Evolutionary conservation across 805 yeast genomes (phyloP).

Genomic region (Saturnispora sekii): DNA sequence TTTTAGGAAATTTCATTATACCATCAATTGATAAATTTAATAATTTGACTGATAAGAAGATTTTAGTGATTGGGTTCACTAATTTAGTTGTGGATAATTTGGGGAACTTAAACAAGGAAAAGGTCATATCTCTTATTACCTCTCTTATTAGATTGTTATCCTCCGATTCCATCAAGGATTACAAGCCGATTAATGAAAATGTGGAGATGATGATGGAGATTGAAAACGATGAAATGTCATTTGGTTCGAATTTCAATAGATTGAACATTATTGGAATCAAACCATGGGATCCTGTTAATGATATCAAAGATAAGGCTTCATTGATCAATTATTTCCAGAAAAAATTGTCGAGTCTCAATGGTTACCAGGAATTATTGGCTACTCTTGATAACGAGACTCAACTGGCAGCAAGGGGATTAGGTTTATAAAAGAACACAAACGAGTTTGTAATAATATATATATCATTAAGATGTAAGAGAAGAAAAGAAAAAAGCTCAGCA

Average conservation of each 20-base stretch:
- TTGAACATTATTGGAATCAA: constrained; percentile 52
- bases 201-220: constrained; percentile 46
- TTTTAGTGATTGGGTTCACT: constrained; percentile 40
- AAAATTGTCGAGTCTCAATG: constrained; percentile 16
- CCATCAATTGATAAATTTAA: constrained; percentile 37
- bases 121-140: constrained; percentile 35
- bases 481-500: too few relatives aligned
- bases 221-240: constrained; percentile 51
- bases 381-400: constrained; percentile 17
- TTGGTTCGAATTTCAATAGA: constrained; percentile 79
- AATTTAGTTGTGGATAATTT: constrained; percentile 35
- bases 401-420: constrained; percentile 9
- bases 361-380: constrained; percentile 9
- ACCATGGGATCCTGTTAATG: constrained; percentile 63
- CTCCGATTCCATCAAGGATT: constrained; percentile 28
- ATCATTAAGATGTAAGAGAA: too few relatives aligned
- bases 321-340: constrained; percentile 27
- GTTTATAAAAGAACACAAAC: constrained; percentile 5
- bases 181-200: constrained; percentile 28
- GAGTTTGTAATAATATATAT: too few relatives aligned
- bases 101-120: constrained; percentile 27
- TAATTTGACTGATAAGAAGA: constrained; percentile 34
- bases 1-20: constrained; percentile 38
- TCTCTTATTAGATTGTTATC: constrained; percentile 30
- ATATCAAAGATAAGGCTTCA: constrained; percentile 27